Evolutionary conservation across 352 stramenopile species (phyloP), one percentile per base, ranked within the genome.

Genomic region (Globisporangium nunn): DNA sequence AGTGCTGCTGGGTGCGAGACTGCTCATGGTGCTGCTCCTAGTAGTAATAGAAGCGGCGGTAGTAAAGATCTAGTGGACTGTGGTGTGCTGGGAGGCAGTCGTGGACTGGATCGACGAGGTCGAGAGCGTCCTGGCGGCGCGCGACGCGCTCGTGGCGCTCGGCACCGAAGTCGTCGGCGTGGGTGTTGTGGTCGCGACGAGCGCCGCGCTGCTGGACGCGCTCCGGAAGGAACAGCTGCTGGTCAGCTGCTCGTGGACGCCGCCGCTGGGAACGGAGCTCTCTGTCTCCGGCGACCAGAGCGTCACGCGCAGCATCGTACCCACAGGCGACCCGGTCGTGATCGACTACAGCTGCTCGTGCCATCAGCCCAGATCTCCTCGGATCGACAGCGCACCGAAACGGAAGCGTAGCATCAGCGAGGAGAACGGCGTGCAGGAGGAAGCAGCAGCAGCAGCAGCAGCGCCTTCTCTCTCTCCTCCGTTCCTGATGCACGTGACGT

Each of bases 81-180:
- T 37, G 33, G 11, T 46, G 40, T 23, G 15, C 15, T 47, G 15
- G 15, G 15, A 28, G 6, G 0, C 61, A 69, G 73, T 86, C 5
- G 41, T 62, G 8, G 79, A 89, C 58, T 89, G 71, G 75, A 66
- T 89, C n/a, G 73, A 73, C 49, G 58, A 71, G 7, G 66, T 58
- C 12, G 71, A 85, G 33, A 54, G 55, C 6, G 54, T 86, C 29
- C 58, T 86, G 1, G 76, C 75, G 29, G 77, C 65, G 2, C 64
- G 61, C 15, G 67, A 83, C 44, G 76, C 69, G 11, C 56, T 89
- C 3, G 58, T 63, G 18, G 54, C 61, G 17, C 40, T 77, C 4
- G 74, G 72, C 0, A 68, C 57, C 6, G 78, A 87, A 18, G 74
- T 86, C 0, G 66, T 84, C 10, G 78, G 78, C 8, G 66, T 72